A percentile compares a stretch with the other conserved stretches of the same genome.
Conservation (phyloP, 2,329 filamentous ascomycete species). For the Stagonosporopsis cucurbitacearum region DNA sequence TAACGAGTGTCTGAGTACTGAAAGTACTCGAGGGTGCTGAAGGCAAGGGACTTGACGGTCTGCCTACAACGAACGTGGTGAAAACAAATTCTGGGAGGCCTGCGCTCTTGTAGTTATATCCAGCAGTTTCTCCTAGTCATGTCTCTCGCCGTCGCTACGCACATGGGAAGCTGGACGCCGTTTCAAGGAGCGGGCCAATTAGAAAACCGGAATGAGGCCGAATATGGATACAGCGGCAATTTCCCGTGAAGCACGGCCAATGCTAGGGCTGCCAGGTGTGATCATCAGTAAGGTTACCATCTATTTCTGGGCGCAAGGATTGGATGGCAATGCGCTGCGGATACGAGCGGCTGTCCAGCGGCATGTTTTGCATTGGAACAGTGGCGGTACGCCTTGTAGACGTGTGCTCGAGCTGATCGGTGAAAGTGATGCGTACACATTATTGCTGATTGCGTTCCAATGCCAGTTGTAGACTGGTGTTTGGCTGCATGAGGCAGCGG, state of each 20-base stretch:
- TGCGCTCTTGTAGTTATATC: conserved; percentile 30
- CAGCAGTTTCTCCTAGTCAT: conserved; percentile 21
- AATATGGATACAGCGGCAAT: conserved; percentile 37
- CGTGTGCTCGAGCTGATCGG: conserved; percentile 15
- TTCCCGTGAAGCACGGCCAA: conserved; percentile 32
- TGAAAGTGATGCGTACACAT: neutral
- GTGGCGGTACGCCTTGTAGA: neutral
- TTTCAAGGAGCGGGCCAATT: conserved; percentile 14
- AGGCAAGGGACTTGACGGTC: conserved; percentile 35
- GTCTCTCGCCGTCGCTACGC: conserved; percentile 19
- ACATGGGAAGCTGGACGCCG: conserved; percentile 21
- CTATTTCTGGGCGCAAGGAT: conserved; percentile 37
- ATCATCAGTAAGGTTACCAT: conserved; percentile 30
- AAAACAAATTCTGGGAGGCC: conserved; percentile 23
- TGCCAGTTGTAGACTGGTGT: neutral
- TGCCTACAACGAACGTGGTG: conserved; percentile 35
- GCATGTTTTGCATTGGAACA: conserved; percentile 16
- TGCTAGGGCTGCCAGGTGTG: conserved; percentile 25
- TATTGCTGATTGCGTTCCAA: neutral
- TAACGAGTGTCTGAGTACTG: conserved; percentile 24
- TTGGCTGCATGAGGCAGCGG: neutral
- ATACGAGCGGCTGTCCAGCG: conserved; percentile 15
- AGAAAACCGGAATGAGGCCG: conserved; percentile 11
- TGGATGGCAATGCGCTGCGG: conserved; percentile 20
- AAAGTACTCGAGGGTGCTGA: conserved; percentile 25